Percentiles rank a stretch among this genome's conserved stretches.
Evolutionary conservation across 75 land plant species (phyloP).

Genomic region (Pseudotsuga menziesii): DNA sequence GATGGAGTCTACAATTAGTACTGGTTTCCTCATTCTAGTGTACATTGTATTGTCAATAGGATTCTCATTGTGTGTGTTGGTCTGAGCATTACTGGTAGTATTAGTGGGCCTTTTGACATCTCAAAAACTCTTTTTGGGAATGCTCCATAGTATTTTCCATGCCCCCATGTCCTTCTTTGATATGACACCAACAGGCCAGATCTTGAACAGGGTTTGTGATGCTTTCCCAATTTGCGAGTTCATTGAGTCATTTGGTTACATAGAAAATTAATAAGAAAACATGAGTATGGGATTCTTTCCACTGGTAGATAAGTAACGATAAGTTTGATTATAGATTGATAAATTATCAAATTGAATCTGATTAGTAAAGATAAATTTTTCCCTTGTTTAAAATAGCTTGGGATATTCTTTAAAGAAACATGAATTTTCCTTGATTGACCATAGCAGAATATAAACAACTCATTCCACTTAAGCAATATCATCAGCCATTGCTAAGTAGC

Average conservation of each 20-base stretch:
- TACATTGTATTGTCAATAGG: constrained; percentile 68
- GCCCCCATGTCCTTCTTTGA: constrained; percentile 98
- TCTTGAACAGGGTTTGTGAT: constrained; percentile 76
- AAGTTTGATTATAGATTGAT: not conserved
- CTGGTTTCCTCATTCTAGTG: constrained; percentile 45
- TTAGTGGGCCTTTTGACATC: constrained; percentile 62
- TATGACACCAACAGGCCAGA: constrained; percentile 89
- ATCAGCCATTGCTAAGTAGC: not conserved
- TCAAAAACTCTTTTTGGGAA: constrained; percentile 57
- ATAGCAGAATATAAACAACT: not conserved
- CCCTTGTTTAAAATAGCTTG: not conserved
- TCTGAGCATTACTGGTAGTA: constrained; percentile 57
- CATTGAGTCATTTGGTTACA: not conserved
- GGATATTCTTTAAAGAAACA: not conserved
- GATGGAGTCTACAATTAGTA: constrained; percentile 22
- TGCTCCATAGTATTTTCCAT: constrained; percentile 63
- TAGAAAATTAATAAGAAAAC: not conserved
- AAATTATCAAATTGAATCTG: not conserved
- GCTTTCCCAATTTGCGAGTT: not conserved
- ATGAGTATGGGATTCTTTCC: not conserved
- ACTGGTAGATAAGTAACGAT: constrained; percentile 4
- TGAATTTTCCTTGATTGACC: not conserved
- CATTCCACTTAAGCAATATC: not conserved
- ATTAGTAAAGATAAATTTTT: not conserved
- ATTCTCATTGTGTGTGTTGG: constrained; percentile 71